Percentiles rank a stretch among this genome's conserved stretches.
phyloP scores from a whole-genome alignment of 768 basidiomycete species.

The Suillus tomentosus region DNA sequence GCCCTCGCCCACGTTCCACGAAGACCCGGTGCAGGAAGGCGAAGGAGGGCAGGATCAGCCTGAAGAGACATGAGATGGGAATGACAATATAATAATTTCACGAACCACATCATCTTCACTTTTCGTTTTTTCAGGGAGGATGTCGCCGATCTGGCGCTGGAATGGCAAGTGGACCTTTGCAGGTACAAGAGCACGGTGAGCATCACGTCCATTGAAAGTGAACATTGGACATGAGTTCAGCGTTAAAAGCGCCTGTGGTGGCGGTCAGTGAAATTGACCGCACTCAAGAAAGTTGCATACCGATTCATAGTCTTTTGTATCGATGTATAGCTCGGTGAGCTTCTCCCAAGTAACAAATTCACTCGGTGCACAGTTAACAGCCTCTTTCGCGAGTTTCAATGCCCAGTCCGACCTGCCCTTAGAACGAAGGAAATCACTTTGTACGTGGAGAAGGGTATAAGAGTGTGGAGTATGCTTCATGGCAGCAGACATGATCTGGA shows the following conservation, averaged over 20 bases:
- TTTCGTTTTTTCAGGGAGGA: constrained; percentile 81
- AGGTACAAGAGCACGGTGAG: constrained; percentile 82
- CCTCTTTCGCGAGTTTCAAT: constrained; percentile 86
- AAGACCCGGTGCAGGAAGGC: constrained; percentile 93
- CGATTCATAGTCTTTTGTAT: constrained; percentile 83
- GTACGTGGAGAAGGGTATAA: constrained; percentile 91
- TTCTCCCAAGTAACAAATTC: constrained; percentile 99
- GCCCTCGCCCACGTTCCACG: constrained; percentile 96
- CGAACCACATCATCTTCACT: constrained; percentile 83
- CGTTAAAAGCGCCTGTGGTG: constrained; percentile 71
- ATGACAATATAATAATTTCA: constrained; percentile 1
- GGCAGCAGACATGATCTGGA: constrained; percentile 87
- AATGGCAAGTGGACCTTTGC: constrained; percentile 84
- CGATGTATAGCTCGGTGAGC: constrained; percentile 92
- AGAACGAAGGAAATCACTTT: constrained; percentile 89
- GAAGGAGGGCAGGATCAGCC: constrained; percentile 91
- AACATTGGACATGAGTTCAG: constrained; percentile 99
- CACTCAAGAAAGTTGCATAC: constrained; percentile 21
- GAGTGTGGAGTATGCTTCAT: constrained; percentile 87
- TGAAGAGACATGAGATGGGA: constrained; percentile 29
- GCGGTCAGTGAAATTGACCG: constrained; percentile 1
- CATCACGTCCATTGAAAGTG: constrained; percentile 95
- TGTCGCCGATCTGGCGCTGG: constrained; percentile 83
- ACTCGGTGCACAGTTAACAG: constrained; percentile 97
- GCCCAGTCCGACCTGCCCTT: constrained; percentile 91